Evolutionary conservation across 805 yeast genomes (phyloP).

Genomic region (Candida caryicola): DNA sequence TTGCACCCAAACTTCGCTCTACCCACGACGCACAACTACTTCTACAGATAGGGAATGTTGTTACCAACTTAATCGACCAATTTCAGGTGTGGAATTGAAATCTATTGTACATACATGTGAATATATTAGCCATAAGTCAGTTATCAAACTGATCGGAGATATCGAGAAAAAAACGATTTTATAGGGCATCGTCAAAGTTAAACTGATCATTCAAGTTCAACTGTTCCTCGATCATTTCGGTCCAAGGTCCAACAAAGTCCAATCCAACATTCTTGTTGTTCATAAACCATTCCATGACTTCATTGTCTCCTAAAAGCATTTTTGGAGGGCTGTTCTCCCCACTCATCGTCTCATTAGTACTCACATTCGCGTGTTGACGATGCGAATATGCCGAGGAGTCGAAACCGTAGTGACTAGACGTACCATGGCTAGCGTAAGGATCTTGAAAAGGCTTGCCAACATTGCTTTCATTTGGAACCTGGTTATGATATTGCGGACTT

Average conservation of each 20-base stretch:
- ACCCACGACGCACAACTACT: background rate
- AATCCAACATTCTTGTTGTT: conserved; percentile 39
- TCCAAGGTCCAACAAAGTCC: conserved; percentile 68
- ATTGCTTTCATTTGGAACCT: background rate
- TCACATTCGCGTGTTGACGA: background rate
- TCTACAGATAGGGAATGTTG: background rate
- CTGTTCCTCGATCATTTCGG: conserved; percentile 74
- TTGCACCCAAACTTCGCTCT: background rate
- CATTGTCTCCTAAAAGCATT: conserved; percentile 34
- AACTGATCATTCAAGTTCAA: conserved; percentile 37
- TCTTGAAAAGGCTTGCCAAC: background rate
- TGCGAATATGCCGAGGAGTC: background rate
- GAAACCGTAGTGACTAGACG: background rate
- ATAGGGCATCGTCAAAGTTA: conserved; percentile 23
- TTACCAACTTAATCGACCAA: background rate
- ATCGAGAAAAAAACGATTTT: too few species aligned
- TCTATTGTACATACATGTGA: too few species aligned
- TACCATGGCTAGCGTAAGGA: background rate
- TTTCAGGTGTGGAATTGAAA: background rate
- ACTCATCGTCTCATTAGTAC: background rate
- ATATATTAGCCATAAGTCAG: too few species aligned
- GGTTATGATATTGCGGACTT: conserved; percentile 3
- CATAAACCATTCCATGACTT: conserved; percentile 44
- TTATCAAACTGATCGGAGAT: too few species aligned
- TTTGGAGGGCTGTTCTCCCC: conserved; percentile 10